These are phyloP conservation scores for Macrolepiota albuminosa DNA, from an alignment of 768 basidiomycete species.

Conservation along the genomic window DNA sequence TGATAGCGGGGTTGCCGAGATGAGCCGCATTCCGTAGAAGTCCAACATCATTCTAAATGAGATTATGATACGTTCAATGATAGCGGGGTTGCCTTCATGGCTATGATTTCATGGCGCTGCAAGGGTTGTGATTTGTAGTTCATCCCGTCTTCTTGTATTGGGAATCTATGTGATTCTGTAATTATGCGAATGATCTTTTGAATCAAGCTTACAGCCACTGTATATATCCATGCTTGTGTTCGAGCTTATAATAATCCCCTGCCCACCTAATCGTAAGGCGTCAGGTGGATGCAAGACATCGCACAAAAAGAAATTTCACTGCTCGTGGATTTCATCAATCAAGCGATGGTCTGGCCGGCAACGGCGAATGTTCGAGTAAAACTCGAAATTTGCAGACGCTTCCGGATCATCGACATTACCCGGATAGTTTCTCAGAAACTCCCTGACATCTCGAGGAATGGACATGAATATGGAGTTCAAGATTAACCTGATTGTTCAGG, in stretches of 20 bases:
- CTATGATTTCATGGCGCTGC: constrained; percentile 55
- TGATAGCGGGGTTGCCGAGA: constrained; percentile 42
- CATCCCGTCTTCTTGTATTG: constrained; percentile 71
- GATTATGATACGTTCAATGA: constrained; percentile 45
- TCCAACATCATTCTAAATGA: constrained; percentile 76
- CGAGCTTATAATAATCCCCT: constrained; percentile 57
- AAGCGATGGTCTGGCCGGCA: constrained; percentile 58
- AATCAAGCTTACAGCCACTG: constrained; percentile 65
- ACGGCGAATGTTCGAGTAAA: constrained; percentile 52
- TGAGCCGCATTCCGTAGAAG: constrained; percentile 73
- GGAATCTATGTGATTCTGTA: constrained; percentile 42
- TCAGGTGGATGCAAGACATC: not conserved
- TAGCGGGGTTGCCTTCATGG: constrained; percentile 47
- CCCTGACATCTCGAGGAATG: constrained; percentile 51
- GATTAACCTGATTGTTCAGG: not conserved
- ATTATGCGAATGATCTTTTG: not conserved
- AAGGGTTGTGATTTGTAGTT: constrained; percentile 65
- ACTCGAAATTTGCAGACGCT: constrained; percentile 47
- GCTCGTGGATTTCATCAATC: constrained; percentile 59
- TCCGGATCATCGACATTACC: constrained; percentile 31
- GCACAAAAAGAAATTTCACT: constrained; percentile 31
- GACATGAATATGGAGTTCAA: constrained; percentile 24
- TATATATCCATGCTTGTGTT: constrained; percentile 67
- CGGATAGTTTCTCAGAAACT: constrained; percentile 55
- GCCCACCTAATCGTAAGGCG: constrained; percentile 47